Evolutionary conservation across 2,329 filamentous ascomycete species (phyloP), one percentile per base, ranked within the genome.

Genomic region (Alternaria rosae): DNA sequence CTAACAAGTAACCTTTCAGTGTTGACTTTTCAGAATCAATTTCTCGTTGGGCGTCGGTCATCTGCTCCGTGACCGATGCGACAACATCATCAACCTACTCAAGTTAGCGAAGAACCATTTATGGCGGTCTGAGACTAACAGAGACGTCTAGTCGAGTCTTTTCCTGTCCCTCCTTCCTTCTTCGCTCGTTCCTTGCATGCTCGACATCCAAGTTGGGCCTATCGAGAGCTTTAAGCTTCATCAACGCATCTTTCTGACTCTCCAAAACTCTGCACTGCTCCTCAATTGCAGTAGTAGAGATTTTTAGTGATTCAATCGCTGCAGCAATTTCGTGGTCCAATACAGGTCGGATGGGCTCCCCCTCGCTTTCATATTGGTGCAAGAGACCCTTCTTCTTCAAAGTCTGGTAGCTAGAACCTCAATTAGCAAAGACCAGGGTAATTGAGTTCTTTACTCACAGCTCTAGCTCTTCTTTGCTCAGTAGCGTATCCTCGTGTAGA

Each of bases 241-340:
- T 78, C 54, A 92, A 75, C 10, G 88, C 88, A 68, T 87, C 85
- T 62, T 87, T 86, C 75, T 92, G 90, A 53, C 85, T 82, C 58
- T 85, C 84, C 17, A 92, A 75, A 0, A 85, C 82, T 71, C 88
- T 86, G 26, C 85, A 88, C 71, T 92, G 90, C 75, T 86, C 85
- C 64, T 86, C 83, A 26, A 92, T 90, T 17, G 84, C 85, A 17
- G 84, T 84, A 1, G 90, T 92, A 2, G 90, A 91, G 38, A 82
- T 82, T 61, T 86, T 84, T n/a, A 93, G 81, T 55, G 90, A 86
- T 4, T 85, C 83, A 52, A 91, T 87, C 15, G 90, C 90, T 42
- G 81, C 77, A 55, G 82, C 82, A 57, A 92, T 81, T 54, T 91
- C 88, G 25, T 85, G 80, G 59, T 91, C 88, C 13, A 82, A 79